These are phyloP conservation scores for Escovopsis weberi DNA, from an alignment of 2,329 filamentous ascomycete genomes.

Conservation along the genomic window DNA sequence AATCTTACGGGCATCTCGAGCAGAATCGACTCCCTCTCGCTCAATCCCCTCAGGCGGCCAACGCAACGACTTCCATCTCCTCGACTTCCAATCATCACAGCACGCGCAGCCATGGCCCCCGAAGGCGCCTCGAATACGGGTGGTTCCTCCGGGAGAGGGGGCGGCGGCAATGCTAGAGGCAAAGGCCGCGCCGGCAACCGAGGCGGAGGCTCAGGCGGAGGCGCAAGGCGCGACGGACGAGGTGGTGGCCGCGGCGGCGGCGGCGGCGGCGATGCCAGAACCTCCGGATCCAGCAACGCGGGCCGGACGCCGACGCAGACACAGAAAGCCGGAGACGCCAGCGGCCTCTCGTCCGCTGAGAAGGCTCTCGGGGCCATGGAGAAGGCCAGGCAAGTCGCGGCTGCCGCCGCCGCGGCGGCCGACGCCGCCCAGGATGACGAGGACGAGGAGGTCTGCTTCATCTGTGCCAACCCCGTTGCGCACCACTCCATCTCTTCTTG, in stretches of 20 bases:
- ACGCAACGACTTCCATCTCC: too few relatives aligned
- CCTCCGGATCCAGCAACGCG: conserved; percentile 14
- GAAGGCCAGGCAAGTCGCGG: conserved; percentile 22
- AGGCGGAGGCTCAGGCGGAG: conserved; percentile 21
- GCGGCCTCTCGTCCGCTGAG: neutral
- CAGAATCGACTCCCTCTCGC: too few relatives aligned
- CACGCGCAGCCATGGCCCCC: neutral
- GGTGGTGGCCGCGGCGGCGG: conserved; percentile 12
- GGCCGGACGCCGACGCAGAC: conserved; percentile 17
- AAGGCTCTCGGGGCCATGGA: conserved; percentile 9
- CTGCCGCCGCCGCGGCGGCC: conserved; percentile 12
- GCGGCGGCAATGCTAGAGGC: conserved; percentile 21
- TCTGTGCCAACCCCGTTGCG: conserved; percentile 80
- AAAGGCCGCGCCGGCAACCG: conserved; percentile 29
- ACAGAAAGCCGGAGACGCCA: conserved; percentile 3
- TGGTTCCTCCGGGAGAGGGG: conserved; percentile 10
- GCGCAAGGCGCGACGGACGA: conserved; percentile 17
- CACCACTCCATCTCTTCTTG: conserved; percentile 85
- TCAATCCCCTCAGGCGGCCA: too few relatives aligned
- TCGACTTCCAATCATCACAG: too few relatives aligned
- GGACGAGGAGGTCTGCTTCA: conserved; percentile 85
- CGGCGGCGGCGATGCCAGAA: conserved; percentile 9
- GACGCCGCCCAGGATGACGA: conserved; percentile 30
- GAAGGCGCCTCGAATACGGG: neutral
- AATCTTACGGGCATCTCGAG: too few relatives aligned